Base-by-base conservation (phyloP, 768 basidiomycete genomes). In the Boletus rubescentipes region DNA sequence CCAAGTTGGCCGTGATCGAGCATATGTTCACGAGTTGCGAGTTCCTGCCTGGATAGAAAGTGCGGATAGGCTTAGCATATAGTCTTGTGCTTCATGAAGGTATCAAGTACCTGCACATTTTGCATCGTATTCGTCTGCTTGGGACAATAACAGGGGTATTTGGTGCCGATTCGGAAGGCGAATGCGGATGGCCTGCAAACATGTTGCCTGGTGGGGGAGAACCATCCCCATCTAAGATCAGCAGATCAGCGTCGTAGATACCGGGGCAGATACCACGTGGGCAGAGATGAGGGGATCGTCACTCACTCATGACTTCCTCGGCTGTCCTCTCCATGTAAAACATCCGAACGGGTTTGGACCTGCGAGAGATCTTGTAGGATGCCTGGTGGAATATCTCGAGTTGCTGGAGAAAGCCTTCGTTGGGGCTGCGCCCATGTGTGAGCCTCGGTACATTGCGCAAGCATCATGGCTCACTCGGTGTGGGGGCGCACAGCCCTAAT, bases 21-120 rank as follows among this genome's bases (percentile, higher is more conserved):
- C 90, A 98, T 93, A 67, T 97, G 91, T 65, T 94, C 92, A n/a
- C 89, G 79, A 0, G 90, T 82, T 1, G 94, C 94, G 14, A 98
- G 78, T 62, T 93, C 91, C 54, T 87, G 85, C 63, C 92, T 56
- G 29, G 29, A 49, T 42, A 21, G 42, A 34, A 23, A 46, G 42
- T 12, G 42, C 11, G 42, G 34, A 31, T 20, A 21, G 39, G 29
- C 42, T 54, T 21, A 42, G 42, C 34, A 36, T 11, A 44, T 21
- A 39, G 8, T 11, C 29, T 11, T 5, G 53, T 45, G 32, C 34
- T 18, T 6, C 40, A 40, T 53, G 30, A 18, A 32, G 20, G 15
- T 3, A 11, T 41, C 34, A 57, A 79, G 46, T 54, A 86, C 89
- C 91, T 79, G 76, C 94, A 96, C 86, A 89, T 91, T 72, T 90